Percentiles rank a stretch among this genome's conserved stretches.
Conservation (phyloP, 192 early-diverging fungal species). For the Backusella circina region DNA sequence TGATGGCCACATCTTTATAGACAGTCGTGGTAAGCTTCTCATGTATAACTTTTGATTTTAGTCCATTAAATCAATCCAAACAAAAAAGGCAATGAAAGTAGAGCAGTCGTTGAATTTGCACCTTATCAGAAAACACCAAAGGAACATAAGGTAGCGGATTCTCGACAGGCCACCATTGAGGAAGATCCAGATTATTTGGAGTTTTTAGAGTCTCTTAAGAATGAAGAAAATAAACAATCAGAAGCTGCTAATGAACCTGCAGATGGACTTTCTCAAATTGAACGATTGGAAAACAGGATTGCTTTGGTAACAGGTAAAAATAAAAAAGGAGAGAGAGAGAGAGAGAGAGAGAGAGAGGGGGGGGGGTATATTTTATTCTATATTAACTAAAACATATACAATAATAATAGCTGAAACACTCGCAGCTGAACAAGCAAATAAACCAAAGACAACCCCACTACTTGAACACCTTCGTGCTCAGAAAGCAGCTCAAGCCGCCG, state of each 20-base stretch:
- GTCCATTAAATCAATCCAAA: neutral
- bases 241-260: slow-evolving; percentile 41
- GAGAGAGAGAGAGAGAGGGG: neutral
- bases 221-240: slow-evolving; percentile 30
- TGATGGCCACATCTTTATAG: slow-evolving; percentile 76
- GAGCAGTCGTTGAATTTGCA: slow-evolving; percentile 78
- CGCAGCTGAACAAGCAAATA: slow-evolving; percentile 33
- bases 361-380: neutral
- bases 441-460: slow-evolving; percentile 73
- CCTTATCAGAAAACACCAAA: slow-evolving; percentile 72
- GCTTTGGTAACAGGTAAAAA: slow-evolving; percentile 32
- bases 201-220: slow-evolving; percentile 68
- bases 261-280: slow-evolving; percentile 46
- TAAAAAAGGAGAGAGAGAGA: neutral
- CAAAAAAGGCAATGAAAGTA: slow-evolving; percentile 58
- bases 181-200: slow-evolving; percentile 74
- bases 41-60: neutral
- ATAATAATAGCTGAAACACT: slow-evolving; percentile 28
- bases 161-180: slow-evolving; percentile 77
- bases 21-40: slow-evolving; percentile 46
- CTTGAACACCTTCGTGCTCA: slow-evolving; percentile 70
- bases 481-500: slow-evolving; percentile 64
- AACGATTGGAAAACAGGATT: slow-evolving; percentile 40
- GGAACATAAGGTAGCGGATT: slow-evolving; percentile 57
- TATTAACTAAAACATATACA: neutral